Evolutionary conservation across 2,329 filamentous ascomycete species (phyloP).

Genomic region (Neonectria ditissima): DNA sequence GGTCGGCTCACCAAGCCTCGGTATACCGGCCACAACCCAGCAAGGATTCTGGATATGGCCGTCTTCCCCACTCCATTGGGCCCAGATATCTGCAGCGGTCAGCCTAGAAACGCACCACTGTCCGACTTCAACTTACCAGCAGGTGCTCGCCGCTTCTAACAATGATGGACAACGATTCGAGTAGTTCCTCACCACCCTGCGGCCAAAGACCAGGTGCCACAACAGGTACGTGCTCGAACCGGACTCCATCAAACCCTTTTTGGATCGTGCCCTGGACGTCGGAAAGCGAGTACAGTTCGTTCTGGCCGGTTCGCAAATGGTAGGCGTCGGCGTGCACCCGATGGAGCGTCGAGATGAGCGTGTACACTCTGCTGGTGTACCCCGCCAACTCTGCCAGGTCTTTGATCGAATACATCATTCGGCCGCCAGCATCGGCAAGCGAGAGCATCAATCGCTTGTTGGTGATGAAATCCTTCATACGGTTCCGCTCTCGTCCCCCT

Average conservation of each 20-base stretch:
- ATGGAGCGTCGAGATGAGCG: conserved; percentile 92
- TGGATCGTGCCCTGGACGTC: conserved; percentile 95
- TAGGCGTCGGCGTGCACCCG: conserved; percentile 93
- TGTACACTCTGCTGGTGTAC: conserved; percentile 96
- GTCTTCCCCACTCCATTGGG: conserved; percentile 96
- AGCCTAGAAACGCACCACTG: conserved; percentile 20
- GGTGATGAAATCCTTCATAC: conserved; percentile 99
- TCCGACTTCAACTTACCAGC: conserved; percentile 61
- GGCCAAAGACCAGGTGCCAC: conserved; percentile 91
- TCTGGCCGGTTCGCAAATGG: conserved; percentile 72
- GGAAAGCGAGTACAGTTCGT: conserved; percentile 88
- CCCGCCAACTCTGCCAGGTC: conserved; percentile 95
- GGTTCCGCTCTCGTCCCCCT: conserved; percentile 77
- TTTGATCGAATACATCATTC: conserved; percentile 99
- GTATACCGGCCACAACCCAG: conserved; percentile 96
- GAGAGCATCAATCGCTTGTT: conserved; percentile 99
- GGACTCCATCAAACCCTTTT: conserved; percentile 93
- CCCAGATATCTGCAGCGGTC: conserved; percentile 76
- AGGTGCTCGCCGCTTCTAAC: conserved; percentile 93
- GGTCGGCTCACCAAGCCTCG: conserved; percentile 91
- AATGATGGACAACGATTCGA: conserved; percentile 89
- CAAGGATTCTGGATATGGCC: conserved; percentile 86
- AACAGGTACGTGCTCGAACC: conserved; percentile 91
- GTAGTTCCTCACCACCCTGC: conserved; percentile 88
- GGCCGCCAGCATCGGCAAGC: conserved; percentile 91